A percentile compares a stretch with the other conserved stretches of the same genome.
These are phyloP conservation scores for Solanum microdontum DNA, from an alignment of 257 asterid species.

Conservation along the genomic window DNA sequence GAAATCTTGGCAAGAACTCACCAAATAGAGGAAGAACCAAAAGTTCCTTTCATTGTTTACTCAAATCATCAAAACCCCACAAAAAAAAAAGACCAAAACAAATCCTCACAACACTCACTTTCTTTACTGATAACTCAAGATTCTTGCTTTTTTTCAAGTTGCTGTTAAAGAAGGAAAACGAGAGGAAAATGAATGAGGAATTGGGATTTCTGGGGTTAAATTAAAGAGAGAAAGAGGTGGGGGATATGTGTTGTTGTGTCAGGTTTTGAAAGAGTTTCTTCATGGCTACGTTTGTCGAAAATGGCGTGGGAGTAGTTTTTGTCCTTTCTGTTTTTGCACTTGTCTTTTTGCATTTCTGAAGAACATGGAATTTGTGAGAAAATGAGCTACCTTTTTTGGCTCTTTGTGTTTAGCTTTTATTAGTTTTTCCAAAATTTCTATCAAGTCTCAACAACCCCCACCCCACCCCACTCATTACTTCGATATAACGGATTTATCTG, in stretches of 20 bases:
- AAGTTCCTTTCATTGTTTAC: conserved; percentile 22
- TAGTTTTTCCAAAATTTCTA: conserved; percentile 3
- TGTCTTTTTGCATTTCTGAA: conserved; percentile 31
- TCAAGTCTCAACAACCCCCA: background rate
- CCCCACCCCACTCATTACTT: background rate
- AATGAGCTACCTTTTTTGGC: conserved; percentile 25
- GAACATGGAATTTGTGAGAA: conserved; percentile 78
- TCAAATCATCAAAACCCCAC: conserved; percentile 17
- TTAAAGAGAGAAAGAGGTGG: conserved; percentile 1
- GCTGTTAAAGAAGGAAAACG: background rate
- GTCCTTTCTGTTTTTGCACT: conserved; percentile 23
- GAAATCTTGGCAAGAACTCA: conserved; percentile 19
- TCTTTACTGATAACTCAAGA: background rate
- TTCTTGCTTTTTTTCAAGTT: background rate
- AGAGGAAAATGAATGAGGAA: background rate
- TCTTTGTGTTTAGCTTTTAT: background rate
- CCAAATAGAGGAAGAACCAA: conserved; percentile 16
- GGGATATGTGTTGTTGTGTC: background rate
- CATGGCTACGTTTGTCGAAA: conserved; percentile 42
- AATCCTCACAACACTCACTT: conserved; percentile 1
- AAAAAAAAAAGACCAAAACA: conserved; percentile 3
- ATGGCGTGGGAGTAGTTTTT: conserved; percentile 39
- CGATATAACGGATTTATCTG: background rate
- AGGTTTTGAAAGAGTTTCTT: conserved; percentile 15
- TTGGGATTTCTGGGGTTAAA: background rate